Base-by-base conservation (phyloP, 1,139 yeast genomes). In the Geotrichum cucujoidarum region DNA sequence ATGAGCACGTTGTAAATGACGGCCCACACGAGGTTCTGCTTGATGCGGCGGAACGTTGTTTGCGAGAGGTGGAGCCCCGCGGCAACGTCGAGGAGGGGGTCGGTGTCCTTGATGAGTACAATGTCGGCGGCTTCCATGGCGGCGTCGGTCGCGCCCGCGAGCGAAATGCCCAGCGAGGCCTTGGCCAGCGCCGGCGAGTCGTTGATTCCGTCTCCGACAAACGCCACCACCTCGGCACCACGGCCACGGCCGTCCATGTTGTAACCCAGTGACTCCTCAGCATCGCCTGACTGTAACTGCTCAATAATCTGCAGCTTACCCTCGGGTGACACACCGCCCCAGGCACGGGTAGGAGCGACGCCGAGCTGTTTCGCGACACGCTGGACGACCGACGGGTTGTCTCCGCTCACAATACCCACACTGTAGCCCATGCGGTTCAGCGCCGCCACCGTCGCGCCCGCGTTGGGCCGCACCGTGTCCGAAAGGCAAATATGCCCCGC, bases 41-140 rank as follows among this genome's bases (percentile, higher is more conserved):
- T 88, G 60, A 94, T 86, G 50, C 94, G 77, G 31, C 66, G 62
- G 65, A 89, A 83, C 0, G 97, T 86, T 25, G 73, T 72, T 32
- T 74, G 71, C 2, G 95, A 80, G 13, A 94, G 78, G 47, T 81
- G 82, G 34, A 92, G 65, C 0, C 96, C 87, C 50, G 83, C 78
- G 8, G 82, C 73, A 13, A 90, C 80, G 20, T 90, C 92, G 22
- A 70, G 63, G 42, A 89, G 68, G 34, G 80, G 79, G 24, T 60
- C 58, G n/a, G n/a, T n/a, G 21, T 57, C 54, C 24, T 66, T 62
- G 50, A 70, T 60, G 32, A 94, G 71, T n/a, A 92, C 96, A 34
- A 90, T 77, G 63, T 89, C 97, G 0, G 98, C 96, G 22, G 95
- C 88, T 56, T 90, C 97, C 58, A 92, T 85, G 2, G 98, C 98